Evolutionary conservation across 2,329 filamentous ascomycete species (phyloP).

Genomic region (Lachnellula subtilissima): DNA sequence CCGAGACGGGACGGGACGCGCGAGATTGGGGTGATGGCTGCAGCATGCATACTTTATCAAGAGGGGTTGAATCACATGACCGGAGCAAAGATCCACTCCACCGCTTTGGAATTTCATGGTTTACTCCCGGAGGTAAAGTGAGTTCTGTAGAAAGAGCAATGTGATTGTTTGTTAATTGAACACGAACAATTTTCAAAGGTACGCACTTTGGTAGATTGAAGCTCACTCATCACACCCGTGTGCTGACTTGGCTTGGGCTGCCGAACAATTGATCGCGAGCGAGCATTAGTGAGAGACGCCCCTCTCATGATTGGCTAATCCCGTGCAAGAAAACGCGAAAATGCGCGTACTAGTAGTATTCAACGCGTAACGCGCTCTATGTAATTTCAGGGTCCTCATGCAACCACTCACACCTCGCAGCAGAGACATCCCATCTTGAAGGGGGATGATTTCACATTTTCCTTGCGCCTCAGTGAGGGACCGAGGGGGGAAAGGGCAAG

Average conservation of each 20-base stretch:
- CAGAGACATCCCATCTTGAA: neutral
- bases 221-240: neutral
- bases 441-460: neutral
- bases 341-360: neutral
- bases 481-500: neutral
- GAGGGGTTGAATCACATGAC: neutral
- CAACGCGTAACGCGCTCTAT: neutral
- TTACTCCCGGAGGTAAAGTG: neutral
- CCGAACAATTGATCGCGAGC: neutral
- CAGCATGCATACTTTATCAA: neutral
- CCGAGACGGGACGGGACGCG: neutral
- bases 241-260: neutral
- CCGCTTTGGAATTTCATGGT: neutral
- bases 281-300: neutral
- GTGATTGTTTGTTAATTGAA: neutral
- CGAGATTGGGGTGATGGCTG: neutral
- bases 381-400: neutral
- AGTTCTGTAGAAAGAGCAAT: neutral
- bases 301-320: neutral
- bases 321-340: conserved; percentile 6
- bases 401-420: conserved; percentile 4
- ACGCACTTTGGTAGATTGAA: too few species aligned
- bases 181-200: too few species aligned
- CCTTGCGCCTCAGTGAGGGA: neutral
- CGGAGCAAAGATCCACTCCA: neutral